Evolutionary conservation across 768 basidiomycete species (phyloP), one percentile per base, ranked within the genome.

Genomic region (Russula lepida): DNA sequence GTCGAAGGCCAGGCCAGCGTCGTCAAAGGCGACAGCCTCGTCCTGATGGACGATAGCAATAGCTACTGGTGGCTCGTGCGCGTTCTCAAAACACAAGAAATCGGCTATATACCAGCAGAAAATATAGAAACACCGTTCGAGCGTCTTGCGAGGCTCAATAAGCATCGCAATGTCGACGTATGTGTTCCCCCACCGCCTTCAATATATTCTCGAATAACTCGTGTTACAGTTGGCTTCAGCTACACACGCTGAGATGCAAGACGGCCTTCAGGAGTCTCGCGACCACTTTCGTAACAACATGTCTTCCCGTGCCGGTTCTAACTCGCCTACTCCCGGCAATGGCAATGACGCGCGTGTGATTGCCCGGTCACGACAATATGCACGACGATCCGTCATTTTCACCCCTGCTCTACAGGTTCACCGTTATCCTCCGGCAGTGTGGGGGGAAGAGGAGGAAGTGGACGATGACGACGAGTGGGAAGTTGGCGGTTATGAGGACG

Each of bases 31-130:
- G 95, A 99, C 78, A 91, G 90, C 64, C 81, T 99, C 49, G 87
- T 93, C 71, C 79, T 99, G 47, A 92, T 98, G 83, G 97, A 99
- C 75, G 97, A 99, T 73, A 92, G 88, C 59, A 98, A 99, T 74
- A 92, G 91, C 74, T 99, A 99, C 76, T 98, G 97, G 97, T 98
- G 97, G 97, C 89, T 98, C 53, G 95, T 99, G 8, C 84, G 94
- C 50, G 97, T 99, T 9, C 85, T 99, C 65, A 98, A 98, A 77
- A 98, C 95, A 8, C 94, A 98, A 73, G 94, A 97, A 69, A 92
- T 99, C 17, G 97, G 97, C 0, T 99, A 99, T 72, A 98, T 99
- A 53, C 97, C 97, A 19, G 97, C 97, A 0, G 97, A 99, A 75
- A 98, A 98, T 72, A 98, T 99, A 66, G 97, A 99, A 73, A 99